phyloP scores from a whole-genome alignment of 176 grass and related monocot species.

The sorghum (Sorghum bicolor) region DNA sequence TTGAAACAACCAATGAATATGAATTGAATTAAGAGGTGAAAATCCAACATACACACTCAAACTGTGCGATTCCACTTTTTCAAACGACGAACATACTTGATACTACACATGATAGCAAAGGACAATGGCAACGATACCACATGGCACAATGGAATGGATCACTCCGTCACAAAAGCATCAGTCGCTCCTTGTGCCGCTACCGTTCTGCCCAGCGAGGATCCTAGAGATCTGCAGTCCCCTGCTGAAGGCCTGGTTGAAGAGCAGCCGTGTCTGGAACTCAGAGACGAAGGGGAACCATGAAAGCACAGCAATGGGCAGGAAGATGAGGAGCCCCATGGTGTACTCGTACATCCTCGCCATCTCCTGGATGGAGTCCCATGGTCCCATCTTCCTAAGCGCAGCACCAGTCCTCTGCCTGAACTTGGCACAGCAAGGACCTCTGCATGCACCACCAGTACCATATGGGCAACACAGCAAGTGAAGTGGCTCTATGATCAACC shows the following conservation, averaged over 20 bases:
- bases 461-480: slow-evolving; percentile 19
- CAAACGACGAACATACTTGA: not conserved
- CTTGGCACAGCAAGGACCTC: slow-evolving; percentile 41
- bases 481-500: slow-evolving; percentile 35
- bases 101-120: not conserved
- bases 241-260: slow-evolving; percentile 82
- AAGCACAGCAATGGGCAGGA: slow-evolving; percentile 48
- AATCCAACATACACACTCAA: not conserved
- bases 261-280: slow-evolving; percentile 68
- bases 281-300: slow-evolving; percentile 78
- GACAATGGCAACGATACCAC: not conserved
- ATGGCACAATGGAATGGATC: not conserved
- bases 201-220: slow-evolving; percentile 59
- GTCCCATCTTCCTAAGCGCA: slow-evolving; percentile 40
- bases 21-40: not conserved
- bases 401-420: slow-evolving; percentile 47
- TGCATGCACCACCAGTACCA: slow-evolving; percentile 24
- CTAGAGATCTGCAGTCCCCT: slow-evolving; percentile 68
- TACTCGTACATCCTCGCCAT: slow-evolving; percentile 70
- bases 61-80: not conserved
- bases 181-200: not conserved
- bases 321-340: slow-evolving; percentile 61
- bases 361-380: slow-evolving; percentile 64
- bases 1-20: not conserved
- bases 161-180: not conserved